Conservation (phyloP, 495 filamentous ascomycete species). For the Pseudevernia furfuracea region DNA sequence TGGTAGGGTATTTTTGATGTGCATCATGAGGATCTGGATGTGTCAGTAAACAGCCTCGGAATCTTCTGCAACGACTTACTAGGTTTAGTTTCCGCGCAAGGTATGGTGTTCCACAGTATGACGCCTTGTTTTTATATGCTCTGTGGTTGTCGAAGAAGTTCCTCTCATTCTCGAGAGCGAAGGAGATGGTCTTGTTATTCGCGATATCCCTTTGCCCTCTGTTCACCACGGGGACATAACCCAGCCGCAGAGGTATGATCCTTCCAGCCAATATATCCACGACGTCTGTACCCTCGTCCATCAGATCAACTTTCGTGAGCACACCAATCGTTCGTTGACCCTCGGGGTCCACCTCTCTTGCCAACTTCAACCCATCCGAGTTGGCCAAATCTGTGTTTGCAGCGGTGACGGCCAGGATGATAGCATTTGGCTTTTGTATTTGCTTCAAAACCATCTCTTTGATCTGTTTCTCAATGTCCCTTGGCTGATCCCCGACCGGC, state of each 20-base stretch:
- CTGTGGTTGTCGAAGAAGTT: slow-evolving; percentile 98
- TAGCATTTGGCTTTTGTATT: slow-evolving; percentile 95
- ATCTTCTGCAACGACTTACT: slow-evolving; percentile 35
- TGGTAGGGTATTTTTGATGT: slow-evolving; percentile 98
- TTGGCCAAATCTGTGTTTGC: slow-evolving; percentile 98
- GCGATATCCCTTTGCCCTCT: slow-evolving; percentile 98
- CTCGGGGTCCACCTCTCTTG: slow-evolving; percentile 94
- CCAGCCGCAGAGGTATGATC: slow-evolving; percentile 90
- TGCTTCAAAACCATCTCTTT: slow-evolving; percentile 98
- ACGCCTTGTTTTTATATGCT: slow-evolving; percentile 95
- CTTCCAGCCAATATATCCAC: slow-evolving; percentile 98
- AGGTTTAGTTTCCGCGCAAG: slow-evolving; percentile 94
- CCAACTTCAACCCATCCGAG: slow-evolving; percentile 94
- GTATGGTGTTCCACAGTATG: slow-evolving; percentile 97
- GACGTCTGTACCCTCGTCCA: slow-evolving; percentile 99
- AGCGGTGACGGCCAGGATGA: slow-evolving; percentile 91
- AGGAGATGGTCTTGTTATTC: slow-evolving; percentile 88
- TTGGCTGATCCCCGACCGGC: slow-evolving; percentile 94
- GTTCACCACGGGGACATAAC: slow-evolving; percentile 98
- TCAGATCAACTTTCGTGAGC: slow-evolving; percentile 96
- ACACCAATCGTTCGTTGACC: slow-evolving; percentile 98
- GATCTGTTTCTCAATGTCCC: slow-evolving; percentile 97
- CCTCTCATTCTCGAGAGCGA: slow-evolving; percentile 89
- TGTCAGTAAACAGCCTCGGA: slow-evolving; percentile 15
- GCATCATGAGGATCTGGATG: slow-evolving; percentile 93